Conservation (phyloP, 345 rosid species). For the Camelina neglecta region DNA sequence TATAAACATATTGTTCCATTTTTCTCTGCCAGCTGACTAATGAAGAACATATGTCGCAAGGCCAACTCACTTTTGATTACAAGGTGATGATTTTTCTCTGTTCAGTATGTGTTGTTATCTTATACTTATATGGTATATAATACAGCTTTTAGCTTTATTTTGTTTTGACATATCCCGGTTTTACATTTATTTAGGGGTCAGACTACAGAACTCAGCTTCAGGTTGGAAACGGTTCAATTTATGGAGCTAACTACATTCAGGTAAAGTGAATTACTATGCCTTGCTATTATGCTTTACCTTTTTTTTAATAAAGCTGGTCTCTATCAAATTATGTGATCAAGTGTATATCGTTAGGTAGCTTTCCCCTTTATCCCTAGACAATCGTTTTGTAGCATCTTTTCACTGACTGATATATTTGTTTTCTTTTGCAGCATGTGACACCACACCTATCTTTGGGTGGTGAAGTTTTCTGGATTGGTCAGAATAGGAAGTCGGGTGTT, state of each 20-base stretch:
- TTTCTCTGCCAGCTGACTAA: conserved; percentile 60
- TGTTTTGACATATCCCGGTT: not conserved
- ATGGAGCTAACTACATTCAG: conserved; percentile 89
- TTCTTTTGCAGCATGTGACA: conserved; percentile 69
- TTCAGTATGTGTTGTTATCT: not conserved
- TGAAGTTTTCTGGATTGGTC: conserved; percentile 86
- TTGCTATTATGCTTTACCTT: conserved; percentile 6
- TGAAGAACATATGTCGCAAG: conserved; percentile 78
- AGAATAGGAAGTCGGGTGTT: conserved; percentile 75
- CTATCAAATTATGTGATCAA: not conserved
- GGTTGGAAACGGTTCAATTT: conserved; percentile 66
- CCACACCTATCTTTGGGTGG: conserved; percentile 77
- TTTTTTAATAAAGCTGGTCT: not conserved
- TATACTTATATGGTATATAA: not conserved
- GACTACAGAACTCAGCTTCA: conserved; percentile 80
- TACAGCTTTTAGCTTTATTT: conserved; percentile 5
- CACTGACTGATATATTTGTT: conserved; percentile 9
- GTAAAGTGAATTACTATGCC: conserved; percentile 40
- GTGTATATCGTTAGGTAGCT: not conserved
- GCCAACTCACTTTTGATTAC: conserved; percentile 69
- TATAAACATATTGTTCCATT: conserved; percentile 1
- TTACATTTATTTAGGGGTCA: conserved; percentile 58
- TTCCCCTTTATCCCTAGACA: not conserved
- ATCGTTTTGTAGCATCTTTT: not conserved
- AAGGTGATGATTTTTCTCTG: conserved; percentile 52